Evolutionary conservation across 2,329 filamentous ascomycete species (phyloP).

Genomic region (Teratosphaeria viscida): DNA sequence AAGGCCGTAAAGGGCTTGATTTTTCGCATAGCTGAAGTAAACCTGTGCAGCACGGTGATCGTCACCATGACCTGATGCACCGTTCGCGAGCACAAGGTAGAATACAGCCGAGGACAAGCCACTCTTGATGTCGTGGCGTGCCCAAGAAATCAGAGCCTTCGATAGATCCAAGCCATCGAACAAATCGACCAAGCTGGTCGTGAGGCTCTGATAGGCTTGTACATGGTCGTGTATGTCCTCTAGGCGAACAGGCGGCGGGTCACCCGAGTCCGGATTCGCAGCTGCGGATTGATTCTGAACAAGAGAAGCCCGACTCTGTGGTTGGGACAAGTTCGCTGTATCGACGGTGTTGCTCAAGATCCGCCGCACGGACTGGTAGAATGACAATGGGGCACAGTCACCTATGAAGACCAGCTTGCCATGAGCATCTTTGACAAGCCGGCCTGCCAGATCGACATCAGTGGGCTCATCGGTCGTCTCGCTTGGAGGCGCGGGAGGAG

Average conservation of each 20-base stretch:
- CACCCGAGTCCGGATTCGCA: neutral
- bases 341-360: slow-evolving; percentile 38
- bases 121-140: neutral
- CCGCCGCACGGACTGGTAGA: slow-evolving; percentile 42
- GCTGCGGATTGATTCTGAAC: neutral
- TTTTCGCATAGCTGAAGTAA: slow-evolving; percentile 38
- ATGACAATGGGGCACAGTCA: slow-evolving; percentile 43
- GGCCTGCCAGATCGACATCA: neutral
- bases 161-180: slow-evolving; percentile 32
- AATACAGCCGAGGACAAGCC: slow-evolving; percentile 25
- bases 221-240: neutral
- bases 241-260: neutral
- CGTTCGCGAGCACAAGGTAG: slow-evolving; percentile 42
- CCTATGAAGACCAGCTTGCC: slow-evolving; percentile 46
- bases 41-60: slow-evolving; percentile 29
- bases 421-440: slow-evolving; percentile 29
- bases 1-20: slow-evolving; percentile 36
- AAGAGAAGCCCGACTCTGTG: slow-evolving; percentile 1
- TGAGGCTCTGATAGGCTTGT: slow-evolving; percentile 36
- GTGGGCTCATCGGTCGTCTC: neutral
- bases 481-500: neutral
- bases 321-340: slow-evolving; percentile 18
- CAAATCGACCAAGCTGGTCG: slow-evolving; percentile 39
- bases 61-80: slow-evolving; percentile 35
- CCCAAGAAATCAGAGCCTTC: slow-evolving; percentile 21